phyloP scores from a whole-genome alignment of 805 yeast genomes.

The Debaryomyces maramus region DNA sequence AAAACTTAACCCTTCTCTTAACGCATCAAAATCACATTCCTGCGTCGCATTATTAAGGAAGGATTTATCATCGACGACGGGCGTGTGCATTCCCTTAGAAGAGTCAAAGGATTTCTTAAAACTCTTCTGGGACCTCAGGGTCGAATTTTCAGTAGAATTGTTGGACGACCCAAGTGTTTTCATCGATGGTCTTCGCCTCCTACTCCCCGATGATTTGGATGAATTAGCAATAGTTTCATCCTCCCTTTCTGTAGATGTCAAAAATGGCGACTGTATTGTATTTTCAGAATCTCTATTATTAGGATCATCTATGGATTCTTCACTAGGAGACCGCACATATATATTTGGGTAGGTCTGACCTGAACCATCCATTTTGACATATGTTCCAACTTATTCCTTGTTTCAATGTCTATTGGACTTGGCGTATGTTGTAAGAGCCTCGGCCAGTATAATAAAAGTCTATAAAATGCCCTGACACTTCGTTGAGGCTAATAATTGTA shows the following conservation, averaged over 20 bases:
- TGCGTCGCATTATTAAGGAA: conserved; percentile 25
- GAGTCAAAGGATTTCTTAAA: not conserved
- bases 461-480: too few species aligned
- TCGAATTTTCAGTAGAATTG: not conserved
- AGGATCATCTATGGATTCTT: not conserved
- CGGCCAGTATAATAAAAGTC: too few species aligned
- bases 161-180: not conserved
- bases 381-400: too few species aligned
- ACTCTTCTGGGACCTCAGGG: not conserved
- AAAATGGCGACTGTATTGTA: not conserved
- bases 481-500: too few species aligned
- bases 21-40: conserved; percentile 30
- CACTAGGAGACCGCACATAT: not conserved
- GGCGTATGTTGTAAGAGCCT: too few species aligned
- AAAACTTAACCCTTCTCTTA: conserved; percentile 32
- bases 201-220: not conserved
- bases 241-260: not conserved
- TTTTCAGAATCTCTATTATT: not conserved
- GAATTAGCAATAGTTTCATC: not conserved
- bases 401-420: too few species aligned
- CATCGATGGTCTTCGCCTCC: not conserved
- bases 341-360: not conserved
- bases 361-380: not conserved
- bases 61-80: conserved; percentile 10
- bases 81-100: not conserved